Evolutionary conservation across 2,329 filamentous ascomycete species (phyloP).

Genomic region (Fusarium sp.): DNA sequence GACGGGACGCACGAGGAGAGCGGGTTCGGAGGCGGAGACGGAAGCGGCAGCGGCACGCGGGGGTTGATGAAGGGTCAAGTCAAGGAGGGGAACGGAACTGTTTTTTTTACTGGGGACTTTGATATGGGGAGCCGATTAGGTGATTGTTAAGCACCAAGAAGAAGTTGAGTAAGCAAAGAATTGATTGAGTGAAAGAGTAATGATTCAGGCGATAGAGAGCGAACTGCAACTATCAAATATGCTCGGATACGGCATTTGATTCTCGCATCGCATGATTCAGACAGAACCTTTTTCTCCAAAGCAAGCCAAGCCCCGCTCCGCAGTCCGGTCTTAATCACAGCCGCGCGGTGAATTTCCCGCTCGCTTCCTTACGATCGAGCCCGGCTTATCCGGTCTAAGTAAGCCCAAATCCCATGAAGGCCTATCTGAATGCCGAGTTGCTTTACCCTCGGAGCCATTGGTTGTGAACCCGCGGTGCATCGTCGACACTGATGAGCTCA

Average conservation of each 20-base stretch:
- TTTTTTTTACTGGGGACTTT: background rate
- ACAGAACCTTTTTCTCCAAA: conserved; percentile 14
- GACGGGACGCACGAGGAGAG: conserved; percentile 30
- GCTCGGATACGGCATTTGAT: background rate
- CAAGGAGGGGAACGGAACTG: conserved; percentile 12
- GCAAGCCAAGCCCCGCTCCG: conserved; percentile 16
- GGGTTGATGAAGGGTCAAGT: background rate
- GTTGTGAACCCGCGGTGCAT: conserved; percentile 11
- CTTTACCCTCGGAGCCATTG: conserved; percentile 10
- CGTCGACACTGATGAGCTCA: conserved; percentile 30
- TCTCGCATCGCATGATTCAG: conserved; percentile 39
- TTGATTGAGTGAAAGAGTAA: background rate
- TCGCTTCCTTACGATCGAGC: background rate
- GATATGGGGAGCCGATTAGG: conserved; percentile 8
- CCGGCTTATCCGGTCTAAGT: conserved; percentile 36
- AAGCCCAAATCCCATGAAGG: background rate
- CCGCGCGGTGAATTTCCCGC: conserved; percentile 41
- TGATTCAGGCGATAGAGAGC: background rate
- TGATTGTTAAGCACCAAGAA: conserved; percentile 5
- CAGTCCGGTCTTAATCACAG: conserved; percentile 32
- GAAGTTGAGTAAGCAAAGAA: background rate
- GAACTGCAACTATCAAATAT: background rate
- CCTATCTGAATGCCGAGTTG: conserved; percentile 3
- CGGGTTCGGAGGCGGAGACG: conserved; percentile 35
- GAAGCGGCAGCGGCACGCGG: conserved; percentile 24